phyloP scores from a whole-genome alignment of 345 rosid species.

The Eucalyptus sideroxylon region DNA sequence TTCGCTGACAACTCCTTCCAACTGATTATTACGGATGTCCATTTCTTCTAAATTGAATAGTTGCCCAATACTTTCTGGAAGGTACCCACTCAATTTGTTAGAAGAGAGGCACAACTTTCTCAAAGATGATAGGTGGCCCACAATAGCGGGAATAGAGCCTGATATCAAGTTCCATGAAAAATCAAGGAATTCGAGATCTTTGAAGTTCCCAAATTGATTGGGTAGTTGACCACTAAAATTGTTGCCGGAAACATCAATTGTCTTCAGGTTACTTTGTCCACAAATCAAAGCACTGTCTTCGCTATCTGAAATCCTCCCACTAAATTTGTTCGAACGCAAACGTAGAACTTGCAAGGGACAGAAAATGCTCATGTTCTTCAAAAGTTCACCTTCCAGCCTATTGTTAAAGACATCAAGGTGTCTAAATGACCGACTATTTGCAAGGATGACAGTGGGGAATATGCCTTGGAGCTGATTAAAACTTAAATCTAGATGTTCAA shows the following conservation, averaged over 20 bases:
- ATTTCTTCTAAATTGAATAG: not conserved
- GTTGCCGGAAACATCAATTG: not conserved
- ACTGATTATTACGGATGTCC: not conserved
- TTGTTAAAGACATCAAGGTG: not conserved
- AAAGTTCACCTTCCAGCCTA: not conserved
- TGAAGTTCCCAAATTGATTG: not conserved
- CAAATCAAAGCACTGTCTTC: accelerated
- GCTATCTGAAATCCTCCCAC: not conserved
- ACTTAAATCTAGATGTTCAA: not conserved
- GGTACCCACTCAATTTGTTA: not conserved
- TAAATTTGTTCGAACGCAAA: accelerated
- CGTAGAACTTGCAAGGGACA: accelerated
- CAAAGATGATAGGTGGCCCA: not conserved
- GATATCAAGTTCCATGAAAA: not conserved
- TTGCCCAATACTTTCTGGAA: not conserved
- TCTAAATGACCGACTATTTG: not conserved
- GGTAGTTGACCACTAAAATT: not conserved
- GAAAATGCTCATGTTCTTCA: not conserved
- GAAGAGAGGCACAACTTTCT: not conserved
- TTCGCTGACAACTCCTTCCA: not conserved
- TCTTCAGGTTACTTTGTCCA: accelerated
- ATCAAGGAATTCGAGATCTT: not conserved
- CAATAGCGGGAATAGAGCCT: not conserved
- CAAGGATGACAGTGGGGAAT: not conserved
- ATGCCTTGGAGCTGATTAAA: accelerated